Base-by-base conservation (phyloP, 2,329 filamentous ascomycete genomes). In the Stachybotrys chartarum region DNA sequence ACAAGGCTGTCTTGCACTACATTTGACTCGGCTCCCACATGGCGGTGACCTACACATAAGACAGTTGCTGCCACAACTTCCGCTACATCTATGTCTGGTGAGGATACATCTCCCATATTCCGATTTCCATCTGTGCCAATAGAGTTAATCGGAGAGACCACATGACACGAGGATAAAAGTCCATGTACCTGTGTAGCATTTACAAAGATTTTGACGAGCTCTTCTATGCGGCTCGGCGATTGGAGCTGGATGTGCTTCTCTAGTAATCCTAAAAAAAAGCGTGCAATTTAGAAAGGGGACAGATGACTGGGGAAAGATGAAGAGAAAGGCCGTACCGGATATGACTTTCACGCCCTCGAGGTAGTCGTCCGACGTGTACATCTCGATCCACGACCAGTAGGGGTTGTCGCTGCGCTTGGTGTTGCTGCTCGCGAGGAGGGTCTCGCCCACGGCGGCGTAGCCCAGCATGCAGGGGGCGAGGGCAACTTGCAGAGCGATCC, bases 371-470 rank as follows among this genome's bases (percentile, higher is more conserved):
- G 86, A 88, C 16, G 88, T 82, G 66, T 97, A 97, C 65, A 90
- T 95, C 67, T 92, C 79, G 61, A 97, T 90, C 93, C 93, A 97
- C 50, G 85, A 81, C 87, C 88, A 94, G 74, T 96, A 97, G 17
- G 74, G 78, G 68, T 93, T 95, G 0, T 77, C 83, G 12, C 87
- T 77, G 45, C 78, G 78, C 58, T 76, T 76, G 42, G 84, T 87
- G n/a, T 75, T 76, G 51, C 79, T 73, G 58, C 88, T 85, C 14
- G 76, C 76, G 62, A 85, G 78, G 3, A 96, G 77, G 63, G 90
- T 81, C 63, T 80, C 79, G 6, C 90, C 93, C 57, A 95, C 89
- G 55, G 83, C 83, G 10, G 87, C 87, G 68, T 97, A 97, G 47
- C 93, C 93, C n/a, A 97, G 80, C 35, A 96, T 77, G 67, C 93